These are phyloP conservation scores for Fragosphaeria purpurea DNA, from an alignment of 2,329 filamentous ascomycete species.

Conservation along the genomic window DNA sequence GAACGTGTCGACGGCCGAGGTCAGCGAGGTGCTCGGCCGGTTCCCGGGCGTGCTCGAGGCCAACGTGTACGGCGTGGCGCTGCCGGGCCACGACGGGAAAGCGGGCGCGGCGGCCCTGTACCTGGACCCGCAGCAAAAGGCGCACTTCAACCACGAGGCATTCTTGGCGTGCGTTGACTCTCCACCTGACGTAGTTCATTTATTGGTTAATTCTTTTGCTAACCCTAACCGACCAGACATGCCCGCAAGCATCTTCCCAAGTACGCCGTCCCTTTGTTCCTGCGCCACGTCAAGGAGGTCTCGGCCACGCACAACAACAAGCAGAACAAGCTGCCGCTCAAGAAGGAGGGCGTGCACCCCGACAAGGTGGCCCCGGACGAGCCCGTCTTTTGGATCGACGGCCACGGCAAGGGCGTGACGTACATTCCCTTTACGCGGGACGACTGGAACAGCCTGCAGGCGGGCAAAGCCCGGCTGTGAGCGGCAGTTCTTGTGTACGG, in stretches of 20 bases:
- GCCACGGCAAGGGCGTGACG: constrained; percentile 40
- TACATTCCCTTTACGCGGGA: constrained; percentile 49
- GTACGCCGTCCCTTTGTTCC: constrained; percentile 68
- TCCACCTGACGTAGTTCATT: neutral
- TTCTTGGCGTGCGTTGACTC: constrained; percentile 39
- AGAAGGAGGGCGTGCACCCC: constrained; percentile 56
- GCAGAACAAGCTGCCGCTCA: constrained; percentile 64
- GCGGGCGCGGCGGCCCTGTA: constrained; percentile 54
- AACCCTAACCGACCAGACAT: constrained; percentile 26
- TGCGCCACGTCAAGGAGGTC: constrained; percentile 49
- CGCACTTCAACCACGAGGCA: constrained; percentile 46
- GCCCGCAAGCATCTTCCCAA: constrained; percentile 51
- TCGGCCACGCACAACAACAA: constrained; percentile 67
- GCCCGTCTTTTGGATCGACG: constrained; percentile 45
- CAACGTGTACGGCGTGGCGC: constrained; percentile 73
- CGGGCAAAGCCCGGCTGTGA: constrained; percentile 20
- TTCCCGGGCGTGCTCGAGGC: constrained; percentile 63
- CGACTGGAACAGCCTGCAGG: constrained; percentile 42
- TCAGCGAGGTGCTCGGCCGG: constrained; percentile 59
- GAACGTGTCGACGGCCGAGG: constrained; percentile 74
- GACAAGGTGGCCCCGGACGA: constrained; percentile 32
- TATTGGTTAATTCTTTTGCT: neutral
- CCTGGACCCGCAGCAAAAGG: constrained; percentile 11
- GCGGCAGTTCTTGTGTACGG: neutral
- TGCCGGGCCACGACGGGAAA: constrained; percentile 74